A percentile compares a stretch with the other conserved stretches of the same genome.
Evolutionary conservation across 176 grass and related monocot species (phyloP).

Genomic region (Saccharum officinarum): DNA sequence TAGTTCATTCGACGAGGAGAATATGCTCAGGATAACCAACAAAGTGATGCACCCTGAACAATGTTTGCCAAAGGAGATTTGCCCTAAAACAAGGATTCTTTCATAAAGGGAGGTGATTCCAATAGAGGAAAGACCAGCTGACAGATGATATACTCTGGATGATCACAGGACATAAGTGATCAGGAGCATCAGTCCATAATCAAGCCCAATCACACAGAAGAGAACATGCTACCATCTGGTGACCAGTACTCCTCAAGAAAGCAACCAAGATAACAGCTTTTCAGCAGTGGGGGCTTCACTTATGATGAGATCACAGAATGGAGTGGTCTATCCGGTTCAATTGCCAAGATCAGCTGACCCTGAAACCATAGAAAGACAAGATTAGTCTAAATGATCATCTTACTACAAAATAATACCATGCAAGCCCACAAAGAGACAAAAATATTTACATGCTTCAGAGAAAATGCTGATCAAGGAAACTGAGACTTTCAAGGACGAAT

Average conservation of each 20-base stretch:
- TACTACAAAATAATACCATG: constrained; percentile 7
- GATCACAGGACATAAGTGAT: constrained; percentile 21
- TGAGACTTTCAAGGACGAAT: background rate
- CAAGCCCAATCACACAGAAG: background rate
- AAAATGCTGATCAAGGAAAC: constrained; percentile 13
- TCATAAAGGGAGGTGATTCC: constrained; percentile 30
- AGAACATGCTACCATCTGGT: constrained; percentile 23
- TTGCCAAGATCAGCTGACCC: constrained; percentile 36
- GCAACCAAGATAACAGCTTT: constrained; percentile 14
- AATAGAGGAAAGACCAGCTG: constrained; percentile 9
- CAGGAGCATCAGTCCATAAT: background rate
- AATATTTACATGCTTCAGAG: background rate
- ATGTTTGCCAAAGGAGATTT: constrained; percentile 65
- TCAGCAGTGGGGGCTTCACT: constrained; percentile 16
- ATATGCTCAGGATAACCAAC: constrained; percentile 24
- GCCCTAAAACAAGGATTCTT: constrained; percentile 32
- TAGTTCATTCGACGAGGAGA: constrained; percentile 6
- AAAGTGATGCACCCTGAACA: constrained; percentile 8
- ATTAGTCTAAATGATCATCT: constrained; percentile 30
- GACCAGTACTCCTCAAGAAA: constrained; percentile 26
- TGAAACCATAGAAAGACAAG: constrained; percentile 34
- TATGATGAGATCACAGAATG: background rate
- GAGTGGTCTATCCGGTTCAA: background rate
- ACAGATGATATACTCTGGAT: constrained; percentile 13
- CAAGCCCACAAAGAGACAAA: background rate